Percentiles rank a stretch among this genome's conserved stretches.
These are phyloP conservation scores for Solanum neorickii DNA, from an alignment of 257 asterid species.

Conservation along the genomic window DNA sequence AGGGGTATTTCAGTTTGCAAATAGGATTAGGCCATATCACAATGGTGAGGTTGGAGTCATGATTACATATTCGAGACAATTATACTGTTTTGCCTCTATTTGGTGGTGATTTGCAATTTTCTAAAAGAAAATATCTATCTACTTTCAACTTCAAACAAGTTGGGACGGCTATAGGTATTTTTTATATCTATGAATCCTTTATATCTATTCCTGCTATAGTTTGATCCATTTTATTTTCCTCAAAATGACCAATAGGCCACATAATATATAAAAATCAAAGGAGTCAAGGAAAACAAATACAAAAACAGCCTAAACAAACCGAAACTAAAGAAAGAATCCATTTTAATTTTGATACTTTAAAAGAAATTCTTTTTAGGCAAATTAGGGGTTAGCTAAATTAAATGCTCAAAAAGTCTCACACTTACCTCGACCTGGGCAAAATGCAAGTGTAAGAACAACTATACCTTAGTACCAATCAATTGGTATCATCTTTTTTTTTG, in stretches of 20 bases:
- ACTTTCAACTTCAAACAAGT: not conserved
- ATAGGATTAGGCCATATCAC: not conserved
- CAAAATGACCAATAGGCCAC: too few relatives aligned
- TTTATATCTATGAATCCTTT: not conserved
- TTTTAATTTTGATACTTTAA: not conserved
- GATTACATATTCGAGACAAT: not conserved
- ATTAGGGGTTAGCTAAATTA: not conserved
- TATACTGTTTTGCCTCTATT: not conserved
- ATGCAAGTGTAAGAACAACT: not conserved
- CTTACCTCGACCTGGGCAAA: not conserved
- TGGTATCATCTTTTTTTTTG: not conserved
- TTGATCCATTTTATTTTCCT: not conserved
- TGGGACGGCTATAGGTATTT: not conserved
- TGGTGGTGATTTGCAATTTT: not conserved
- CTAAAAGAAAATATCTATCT: not conserved
- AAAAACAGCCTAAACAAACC: too few relatives aligned
- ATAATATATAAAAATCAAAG: not conserved
- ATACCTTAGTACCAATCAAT: not conserved
- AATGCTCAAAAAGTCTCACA: not conserved
- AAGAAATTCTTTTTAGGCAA: not conserved
- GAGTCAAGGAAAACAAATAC: too few relatives aligned
- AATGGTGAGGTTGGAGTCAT: not conserved
- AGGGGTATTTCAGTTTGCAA: not conserved
- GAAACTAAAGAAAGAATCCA: not conserved
- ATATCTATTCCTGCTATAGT: not conserved